Conservation (phyloP, 768 basidiomycete genomes). For the Podaxis sp. region DNA sequence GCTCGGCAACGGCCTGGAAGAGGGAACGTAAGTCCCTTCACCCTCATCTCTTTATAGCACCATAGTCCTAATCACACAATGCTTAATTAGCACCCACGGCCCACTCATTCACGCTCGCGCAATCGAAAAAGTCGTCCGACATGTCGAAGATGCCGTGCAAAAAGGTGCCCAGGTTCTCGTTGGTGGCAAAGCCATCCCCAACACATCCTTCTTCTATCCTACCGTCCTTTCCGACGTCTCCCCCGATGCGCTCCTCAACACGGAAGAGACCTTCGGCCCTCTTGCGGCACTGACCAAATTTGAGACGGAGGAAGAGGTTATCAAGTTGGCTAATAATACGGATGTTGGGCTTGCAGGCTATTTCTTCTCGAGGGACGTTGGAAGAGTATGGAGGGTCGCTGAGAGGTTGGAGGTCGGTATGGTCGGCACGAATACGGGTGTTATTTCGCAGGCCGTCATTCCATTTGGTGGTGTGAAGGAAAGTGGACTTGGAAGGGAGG, state of each 20-base stretch:
- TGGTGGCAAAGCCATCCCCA: slow-evolving; percentile 74
- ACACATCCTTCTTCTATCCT: slow-evolving; percentile 74
- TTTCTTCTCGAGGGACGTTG: slow-evolving; percentile 85
- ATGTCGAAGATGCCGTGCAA: slow-evolving; percentile 85
- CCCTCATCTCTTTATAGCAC: neutral
- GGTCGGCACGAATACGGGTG: slow-evolving; percentile 81
- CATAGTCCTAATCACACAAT: neutral
- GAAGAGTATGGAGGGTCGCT: slow-evolving; percentile 91
- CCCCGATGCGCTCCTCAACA: slow-evolving; percentile 56
- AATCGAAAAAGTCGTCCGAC: slow-evolving; percentile 79
- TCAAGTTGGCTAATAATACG: slow-evolving; percentile 79
- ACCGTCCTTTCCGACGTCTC: slow-evolving; percentile 90
- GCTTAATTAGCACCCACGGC: slow-evolving; percentile 74
- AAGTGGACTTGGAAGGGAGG: slow-evolving; percentile 82
- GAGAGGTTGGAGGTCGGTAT: slow-evolving; percentile 93
- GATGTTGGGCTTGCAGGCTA: slow-evolving; percentile 92
- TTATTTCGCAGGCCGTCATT: slow-evolving; percentile 76
- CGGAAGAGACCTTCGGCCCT: slow-evolving; percentile 96
- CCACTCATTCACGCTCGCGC: slow-evolving; percentile 90
- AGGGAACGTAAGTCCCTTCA: slow-evolving; percentile 56
- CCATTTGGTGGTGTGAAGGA: slow-evolving; percentile 94
- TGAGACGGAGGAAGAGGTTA: slow-evolving; percentile 91
- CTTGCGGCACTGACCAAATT: slow-evolving; percentile 87
- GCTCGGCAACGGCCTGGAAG: slow-evolving; percentile 84
- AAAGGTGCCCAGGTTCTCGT: slow-evolving; percentile 87